These are phyloP conservation scores for Alternaria burnsii DNA, from an alignment of 2,329 filamentous ascomycete genomes.

Conservation along the genomic window DNA sequence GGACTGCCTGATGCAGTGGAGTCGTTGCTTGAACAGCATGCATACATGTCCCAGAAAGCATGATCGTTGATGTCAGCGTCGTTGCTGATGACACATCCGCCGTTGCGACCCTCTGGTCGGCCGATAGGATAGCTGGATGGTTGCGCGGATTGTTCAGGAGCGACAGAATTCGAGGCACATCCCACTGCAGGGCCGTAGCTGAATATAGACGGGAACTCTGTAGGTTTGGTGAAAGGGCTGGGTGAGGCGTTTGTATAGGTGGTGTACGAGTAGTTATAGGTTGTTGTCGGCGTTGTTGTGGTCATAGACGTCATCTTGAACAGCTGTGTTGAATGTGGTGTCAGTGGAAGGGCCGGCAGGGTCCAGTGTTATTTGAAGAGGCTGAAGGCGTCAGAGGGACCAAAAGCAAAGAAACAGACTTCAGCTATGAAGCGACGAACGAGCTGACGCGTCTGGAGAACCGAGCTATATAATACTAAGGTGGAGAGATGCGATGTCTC, in stretches of 20 bases:
- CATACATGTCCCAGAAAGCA: constrained; percentile 36
- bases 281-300: constrained; percentile 17
- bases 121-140: constrained; percentile 15
- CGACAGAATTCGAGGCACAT: constrained; percentile 11
- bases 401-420: constrained; percentile 1
- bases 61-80: constrained; percentile 29
- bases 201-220: constrained; percentile 22
- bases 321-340: neutral
- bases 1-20: constrained; percentile 14
- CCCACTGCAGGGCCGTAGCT: constrained; percentile 15
- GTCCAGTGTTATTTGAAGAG: neutral
- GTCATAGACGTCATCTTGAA: constrained; percentile 10
- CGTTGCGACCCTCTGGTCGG: constrained; percentile 7
- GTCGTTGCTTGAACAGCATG: constrained; percentile 23
- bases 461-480: neutral
- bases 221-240: constrained; percentile 17
- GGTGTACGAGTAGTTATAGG: constrained; percentile 23
- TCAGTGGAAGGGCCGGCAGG: neutral
- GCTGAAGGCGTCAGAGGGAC: neutral
- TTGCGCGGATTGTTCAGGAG: constrained; percentile 5
- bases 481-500: neutral
- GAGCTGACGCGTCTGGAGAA: neutral
- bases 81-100: constrained; percentile 31
- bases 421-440: neutral
- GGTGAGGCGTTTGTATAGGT: constrained; percentile 23